phyloP scores from a whole-genome alignment of 2,329 filamentous ascomycete genomes.

The Hymenoscyphus albidus region DNA sequence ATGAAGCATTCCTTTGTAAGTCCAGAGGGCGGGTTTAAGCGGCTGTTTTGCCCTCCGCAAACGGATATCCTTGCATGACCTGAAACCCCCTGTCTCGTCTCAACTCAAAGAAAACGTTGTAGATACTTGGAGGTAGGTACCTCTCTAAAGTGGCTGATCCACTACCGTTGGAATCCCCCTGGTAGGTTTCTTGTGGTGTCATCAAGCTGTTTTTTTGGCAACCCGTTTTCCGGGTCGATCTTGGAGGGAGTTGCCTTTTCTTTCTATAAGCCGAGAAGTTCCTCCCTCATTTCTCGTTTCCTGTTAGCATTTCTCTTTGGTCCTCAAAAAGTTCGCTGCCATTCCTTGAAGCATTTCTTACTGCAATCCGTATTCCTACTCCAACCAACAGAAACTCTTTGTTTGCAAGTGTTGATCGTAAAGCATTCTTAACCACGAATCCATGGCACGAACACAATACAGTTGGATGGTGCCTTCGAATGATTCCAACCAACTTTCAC shows the following conservation, averaged over 20 bases:
- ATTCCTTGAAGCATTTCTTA: slow-evolving; percentile 36
- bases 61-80: slow-evolving; percentile 26
- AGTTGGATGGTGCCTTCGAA: slow-evolving; percentile 26
- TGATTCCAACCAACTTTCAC: slow-evolving; percentile 22
- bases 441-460: slow-evolving; percentile 27
- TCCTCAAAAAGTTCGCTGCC: slow-evolving; percentile 22
- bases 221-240: slow-evolving; percentile 11
- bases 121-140: slow-evolving; percentile 16
- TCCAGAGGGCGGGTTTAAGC: slow-evolving; percentile 18
- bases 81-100: slow-evolving; percentile 21
- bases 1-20: slow-evolving; percentile 33
- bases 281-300: slow-evolving; percentile 34
- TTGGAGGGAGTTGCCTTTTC: slow-evolving; percentile 10
- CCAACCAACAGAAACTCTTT: slow-evolving; percentile 26
- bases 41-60: slow-evolving; percentile 16
- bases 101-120: slow-evolving; percentile 12
- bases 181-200: slow-evolving; percentile 17
- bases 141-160: slow-evolving; percentile 20
- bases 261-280: slow-evolving; percentile 31
- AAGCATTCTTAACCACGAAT: slow-evolving; percentile 31
- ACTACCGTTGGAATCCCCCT: slow-evolving; percentile 26
- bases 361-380: slow-evolving; percentile 31
- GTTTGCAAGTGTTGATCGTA: slow-evolving; percentile 19
- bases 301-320: slow-evolving; percentile 31
- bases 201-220: slow-evolving; percentile 10